Evolutionary conservation across 2,329 filamentous ascomycete species (phyloP), one percentile per base, ranked within the genome.

Genomic region (Penicillium crustosum): DNA sequence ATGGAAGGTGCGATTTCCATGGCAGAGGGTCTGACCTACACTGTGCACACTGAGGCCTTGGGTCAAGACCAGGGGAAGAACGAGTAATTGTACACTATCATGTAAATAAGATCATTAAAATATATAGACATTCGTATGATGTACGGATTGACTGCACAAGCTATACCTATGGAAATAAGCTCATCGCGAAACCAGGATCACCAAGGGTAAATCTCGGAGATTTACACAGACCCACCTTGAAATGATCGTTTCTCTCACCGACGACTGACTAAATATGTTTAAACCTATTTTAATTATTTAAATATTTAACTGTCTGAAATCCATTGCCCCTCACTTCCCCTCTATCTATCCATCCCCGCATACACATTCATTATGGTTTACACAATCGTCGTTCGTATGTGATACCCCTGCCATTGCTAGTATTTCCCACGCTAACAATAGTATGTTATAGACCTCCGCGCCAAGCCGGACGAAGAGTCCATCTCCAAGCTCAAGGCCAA

Each of bases 1-100:
- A 89, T 93, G 81, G 83, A 92, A 64, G 92, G 93, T 2, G 93
- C 93, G 15, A 93, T 97, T 63, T 78, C 80, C 17, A 92, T 90
- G 88, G 89, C 88, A 1, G 87, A 90, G 48, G 73, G 62, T 17
- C 65, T 78, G 13, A 71, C 66, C 27, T 65, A 70, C 48, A 67
- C 66, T 21, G 64, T 74, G 10, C 68, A 74, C 55, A 67, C 72
- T 27, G 68, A 72, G 58, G 67, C 66, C 21, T 59, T 58, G 54
- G 64, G 61, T 42, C 61, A 67, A 49, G 53, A 49, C 27, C 60
- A 59, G 21, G 57, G 53, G 41, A 52, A 44, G 49, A 45, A 44
- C 23, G 49, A 60, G 29, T 53, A 62, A 60, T 10, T 69, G 60
- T 66, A 67, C 21, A 39, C 52, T 66, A 68, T 55, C 44, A 62